Evolutionary conservation across 768 basidiomycete species (phyloP), one percentile per base, ranked within the genome.

Genomic region (Tricholoma furcatifolium): DNA sequence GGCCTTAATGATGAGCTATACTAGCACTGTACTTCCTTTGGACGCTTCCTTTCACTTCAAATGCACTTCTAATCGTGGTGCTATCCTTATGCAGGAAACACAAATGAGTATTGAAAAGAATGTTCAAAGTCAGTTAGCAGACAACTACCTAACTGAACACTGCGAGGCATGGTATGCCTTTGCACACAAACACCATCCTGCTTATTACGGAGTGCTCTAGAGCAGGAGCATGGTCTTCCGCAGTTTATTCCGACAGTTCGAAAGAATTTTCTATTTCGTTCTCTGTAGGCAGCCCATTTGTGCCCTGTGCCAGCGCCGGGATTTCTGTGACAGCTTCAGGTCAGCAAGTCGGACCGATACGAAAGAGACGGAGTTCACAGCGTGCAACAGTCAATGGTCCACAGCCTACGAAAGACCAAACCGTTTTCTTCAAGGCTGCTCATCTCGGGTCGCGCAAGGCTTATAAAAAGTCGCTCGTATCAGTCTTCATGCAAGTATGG

Each of bases 141-240:
- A 50, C 17, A 8, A 12, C 6, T 57, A 57, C 40, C 21, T 57
- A 5, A 27, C 15, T 8, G 21, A 44, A 20, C 47, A 57, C 14
- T 57, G 47, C 39, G 32, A 31, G 15, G 36, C 52, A 6, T 57
- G 56, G 56, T 31, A 57, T 18, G 38, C 32, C 2, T 57, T 57
- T 17, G 56, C 52, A 15, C 7, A 18, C 14, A 6, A 17, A 23
- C 39, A 34, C 18, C 9, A n/a, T 57, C n/a, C 40, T 54, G 34
- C 47, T 57, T 17, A 52, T 57, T 6, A 47, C n/a, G n/a, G n/a
- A n/a, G n/a, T n/a, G n/a, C n/a, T n/a, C n/a, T n/a, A n/a, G n/a
- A n/a, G n/a, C n/a, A 3, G 45, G 23, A 2, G 56, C 40, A 9
- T 57, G 49, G 54, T 48, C 54, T 32, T 55, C 54, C 21, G 43